These are phyloP conservation scores for Clonostachys sp. DNA, from an alignment of 2,329 filamentous ascomycete genomes.

Conservation along the genomic window DNA sequence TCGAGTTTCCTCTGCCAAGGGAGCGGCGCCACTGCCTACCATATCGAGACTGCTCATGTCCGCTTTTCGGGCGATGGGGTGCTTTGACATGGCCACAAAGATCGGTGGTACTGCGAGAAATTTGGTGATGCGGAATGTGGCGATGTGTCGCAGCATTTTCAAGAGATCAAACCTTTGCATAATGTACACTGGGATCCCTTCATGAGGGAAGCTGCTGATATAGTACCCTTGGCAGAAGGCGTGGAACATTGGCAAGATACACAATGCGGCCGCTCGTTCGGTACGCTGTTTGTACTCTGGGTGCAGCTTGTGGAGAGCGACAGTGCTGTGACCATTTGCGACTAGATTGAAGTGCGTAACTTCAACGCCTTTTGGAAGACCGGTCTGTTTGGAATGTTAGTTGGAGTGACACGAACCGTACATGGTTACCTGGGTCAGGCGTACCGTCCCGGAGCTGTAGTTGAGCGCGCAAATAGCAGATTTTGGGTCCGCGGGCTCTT, in stretches of 20 bases:
- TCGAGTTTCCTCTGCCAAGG: constrained; percentile 50
- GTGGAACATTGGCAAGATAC: constrained; percentile 73
- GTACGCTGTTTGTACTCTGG: constrained; percentile 39
- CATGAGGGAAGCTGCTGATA: constrained; percentile 51
- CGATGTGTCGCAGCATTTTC: constrained; percentile 63
- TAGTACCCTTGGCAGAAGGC: constrained; percentile 70
- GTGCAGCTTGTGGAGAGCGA: constrained; percentile 33
- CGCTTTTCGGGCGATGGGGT: constrained; percentile 58
- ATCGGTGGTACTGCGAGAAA: constrained; percentile 71
- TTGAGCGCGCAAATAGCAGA: constrained; percentile 64
- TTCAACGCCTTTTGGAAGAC: constrained; percentile 78
- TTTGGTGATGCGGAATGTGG: constrained; percentile 64
- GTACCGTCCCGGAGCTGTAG: constrained; percentile 66
- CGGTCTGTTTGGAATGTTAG: constrained; percentile 43
- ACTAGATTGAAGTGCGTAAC: constrained; percentile 76
- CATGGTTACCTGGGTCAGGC: background rate
- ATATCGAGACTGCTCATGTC: constrained; percentile 62
- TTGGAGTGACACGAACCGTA: background rate
- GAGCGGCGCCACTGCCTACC: constrained; percentile 65
- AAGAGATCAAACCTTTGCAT: constrained; percentile 76
- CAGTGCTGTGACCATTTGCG: constrained; percentile 61
- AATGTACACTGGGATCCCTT: constrained; percentile 66
- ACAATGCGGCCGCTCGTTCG: constrained; percentile 10
- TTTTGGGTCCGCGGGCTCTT: constrained; percentile 44
- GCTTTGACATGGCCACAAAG: constrained; percentile 67